Base-by-base conservation (phyloP, 257 asterid species). In the Linderniella brevidens region DNA sequence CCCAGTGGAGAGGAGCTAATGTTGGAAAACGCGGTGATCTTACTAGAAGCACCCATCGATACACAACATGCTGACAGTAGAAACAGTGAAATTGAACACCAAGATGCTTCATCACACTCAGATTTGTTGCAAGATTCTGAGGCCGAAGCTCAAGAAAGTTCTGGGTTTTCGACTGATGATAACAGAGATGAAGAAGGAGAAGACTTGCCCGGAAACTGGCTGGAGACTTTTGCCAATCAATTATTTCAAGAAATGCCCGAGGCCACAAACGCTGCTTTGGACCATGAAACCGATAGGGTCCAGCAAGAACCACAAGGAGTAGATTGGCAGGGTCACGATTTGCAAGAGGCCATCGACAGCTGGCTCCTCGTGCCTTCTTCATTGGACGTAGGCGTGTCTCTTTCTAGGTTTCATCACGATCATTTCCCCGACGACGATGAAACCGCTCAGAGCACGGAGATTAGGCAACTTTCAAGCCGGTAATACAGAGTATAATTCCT, bases 391-490 rank as follows among this genome's bases (percentile, higher is more conserved):
- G 32, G 32, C 6, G 32, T 25, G 32, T 25, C 32, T 25, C 32
- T 25, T 25, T 3, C 32, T 25, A 25, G 32, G 32, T 25, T 25
- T 25, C 32, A 25, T 6, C 6, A 25, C 32, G 32, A 25, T 25
- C 32, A 25, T 6, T 56, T 71, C 60, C 67, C 78, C 61, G 68
- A 71, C 61, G 68, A 71, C 53, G 67, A 83, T 52, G 93, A 83
- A 53, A 81, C 73, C 68, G 72, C 57, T 52, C 73, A 68, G 53
- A 72, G 66, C 52, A 68, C 68, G 32, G 99, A 90, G 62, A 69
- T 90, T 19, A 74, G 88, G 68, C 87, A 79, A 59, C 92, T 90
- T 50, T 82, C 70, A 49, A 85, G 94, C 77, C 69, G 98, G 98
- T 85, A 53, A 18, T 63, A 42, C 13, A 20, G 25, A 37, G 44